Percentiles rank a stretch among this genome's conserved stretches.
Conservation (phyloP, 768 basidiomycete species). For the Pisolithus marmoratus region DNA sequence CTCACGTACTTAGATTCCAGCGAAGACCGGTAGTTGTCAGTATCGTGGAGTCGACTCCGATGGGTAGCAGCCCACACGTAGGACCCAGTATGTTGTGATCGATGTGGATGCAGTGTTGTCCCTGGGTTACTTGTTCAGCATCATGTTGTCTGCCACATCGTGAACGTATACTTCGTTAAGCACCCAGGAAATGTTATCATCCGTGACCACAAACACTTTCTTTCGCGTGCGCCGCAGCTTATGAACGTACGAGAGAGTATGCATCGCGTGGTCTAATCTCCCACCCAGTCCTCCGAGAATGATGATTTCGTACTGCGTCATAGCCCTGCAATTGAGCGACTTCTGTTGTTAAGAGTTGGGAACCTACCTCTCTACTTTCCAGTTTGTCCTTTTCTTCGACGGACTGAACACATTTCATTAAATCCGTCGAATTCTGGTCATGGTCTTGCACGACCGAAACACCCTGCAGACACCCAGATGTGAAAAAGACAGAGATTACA, state of each 20-base stretch:
- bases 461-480: constrained; percentile 39
- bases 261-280: constrained; percentile 90
- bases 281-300: constrained; percentile 88
- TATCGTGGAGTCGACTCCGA: constrained; percentile 72
- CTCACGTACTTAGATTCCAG: constrained; percentile 75
- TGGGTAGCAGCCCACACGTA: constrained; percentile 93
- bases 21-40: constrained; percentile 80
- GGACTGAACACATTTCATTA: constrained; percentile 84
- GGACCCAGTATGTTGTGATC: constrained; percentile 71
- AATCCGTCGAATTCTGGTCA: constrained; percentile 81
- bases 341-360: background rate
- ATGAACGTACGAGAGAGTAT: constrained; percentile 79
- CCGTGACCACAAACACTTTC: constrained; percentile 73
- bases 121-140: constrained; percentile 39
- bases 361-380: constrained; percentile 34
- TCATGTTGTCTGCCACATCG: background rate
- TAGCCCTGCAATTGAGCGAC: constrained; percentile 8
- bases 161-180: constrained; percentile 56
- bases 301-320: constrained; percentile 54
- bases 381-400: constrained; percentile 54
- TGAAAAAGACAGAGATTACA: background rate
- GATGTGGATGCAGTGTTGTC: constrained; percentile 73
- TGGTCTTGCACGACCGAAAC: constrained; percentile 63
- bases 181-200: constrained; percentile 89
- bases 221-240: constrained; percentile 61